Evolutionary conservation across 2,329 filamentous ascomycete species (phyloP), one percentile per base, ranked within the genome.

Genomic region (Mariannaea elegans): DNA sequence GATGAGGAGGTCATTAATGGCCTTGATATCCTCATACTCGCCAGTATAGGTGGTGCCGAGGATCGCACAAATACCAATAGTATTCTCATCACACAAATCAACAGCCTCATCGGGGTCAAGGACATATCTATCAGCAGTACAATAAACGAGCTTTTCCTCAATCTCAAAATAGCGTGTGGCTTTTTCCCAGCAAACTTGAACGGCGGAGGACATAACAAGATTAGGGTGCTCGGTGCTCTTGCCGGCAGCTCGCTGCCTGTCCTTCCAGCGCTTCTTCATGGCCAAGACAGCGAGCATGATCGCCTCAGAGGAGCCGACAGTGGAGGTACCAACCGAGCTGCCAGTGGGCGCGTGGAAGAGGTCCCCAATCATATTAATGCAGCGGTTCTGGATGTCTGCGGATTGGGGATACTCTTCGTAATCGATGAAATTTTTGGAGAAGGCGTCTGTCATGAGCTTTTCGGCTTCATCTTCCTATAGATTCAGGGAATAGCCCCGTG

Each of bases 171-270:
- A 97, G 50, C 93, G 85, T 4, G 90, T 87, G 0, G 90, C 90
- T 81, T 97, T 97, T 78, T 97, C 93, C 94, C 94, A 97, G 83
- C 93, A 97, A 39, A 97, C 94, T 79, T 98, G 94, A 2, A 97
- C 94, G 29, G 94, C 94, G 23, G 92, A 93, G 70, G 92, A 96
- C 94, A 98, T 97, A 81, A 98, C 81, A 63, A 98, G 90, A 78
- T 98, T 98, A 55, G 94, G 94, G 41, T 85, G 85, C 63, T 93
- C 91, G 61, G 77, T 85, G 54, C 93, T 86, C 81, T 96, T 95
- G 62, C 93, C 94, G 68, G 87, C 91, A 4, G 91, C 93, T 75
- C 90, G 86, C 69, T 93, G 89, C 79, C 89, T 89, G 77, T 95
- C 93, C 81, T 92, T 89, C 94, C 94, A 98, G 71, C 90, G 87